Evolutionary conservation across 2,329 filamentous ascomycete genomes (phyloP).

Genomic region (Xylaria hypoxylon): DNA sequence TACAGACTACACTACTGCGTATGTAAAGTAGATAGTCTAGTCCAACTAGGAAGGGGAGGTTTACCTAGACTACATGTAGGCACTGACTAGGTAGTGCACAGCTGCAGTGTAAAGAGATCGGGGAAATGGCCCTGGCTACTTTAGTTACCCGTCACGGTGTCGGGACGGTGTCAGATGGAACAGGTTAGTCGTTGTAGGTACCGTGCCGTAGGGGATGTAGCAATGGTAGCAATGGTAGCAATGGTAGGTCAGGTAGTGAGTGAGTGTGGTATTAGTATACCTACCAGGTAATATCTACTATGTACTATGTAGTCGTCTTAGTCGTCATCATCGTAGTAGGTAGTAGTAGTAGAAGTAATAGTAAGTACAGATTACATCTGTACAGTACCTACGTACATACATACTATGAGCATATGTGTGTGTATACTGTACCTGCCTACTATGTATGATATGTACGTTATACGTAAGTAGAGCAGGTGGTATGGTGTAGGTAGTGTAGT

Average conservation of each 20-base stretch:
- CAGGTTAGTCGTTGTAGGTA: slow-evolving; percentile 8
- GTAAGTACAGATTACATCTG: not conserved
- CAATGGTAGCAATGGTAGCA: too few species aligned
- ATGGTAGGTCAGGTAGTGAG: too few species aligned
- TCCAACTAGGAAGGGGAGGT: slow-evolving; percentile 2
- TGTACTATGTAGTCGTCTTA: too few species aligned
- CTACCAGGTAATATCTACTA: not conserved
- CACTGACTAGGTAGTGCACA: slow-evolving; percentile 11
- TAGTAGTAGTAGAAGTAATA: not conserved
- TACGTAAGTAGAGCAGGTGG: too few species aligned
- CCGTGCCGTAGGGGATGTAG: not conserved
- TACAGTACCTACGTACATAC: slow-evolving; percentile 2
- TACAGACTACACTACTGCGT: too few species aligned
- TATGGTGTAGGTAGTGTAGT: too few species aligned
- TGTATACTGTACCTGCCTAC: too few species aligned
- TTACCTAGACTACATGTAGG: too few species aligned
- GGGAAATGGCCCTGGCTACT: slow-evolving; percentile 33
- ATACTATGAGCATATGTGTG: not conserved
- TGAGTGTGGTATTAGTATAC: too few species aligned
- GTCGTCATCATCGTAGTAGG: too few species aligned
- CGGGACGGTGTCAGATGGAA: slow-evolving; percentile 31
- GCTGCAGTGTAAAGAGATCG: slow-evolving; percentile 25
- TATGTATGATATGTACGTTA: too few species aligned
- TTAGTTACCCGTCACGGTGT: slow-evolving; percentile 32
- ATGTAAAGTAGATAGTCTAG: not conserved